Evolutionary conservation across 208 protist species (phyloP).

Genomic region (Leishmania lainsoni): DNA sequence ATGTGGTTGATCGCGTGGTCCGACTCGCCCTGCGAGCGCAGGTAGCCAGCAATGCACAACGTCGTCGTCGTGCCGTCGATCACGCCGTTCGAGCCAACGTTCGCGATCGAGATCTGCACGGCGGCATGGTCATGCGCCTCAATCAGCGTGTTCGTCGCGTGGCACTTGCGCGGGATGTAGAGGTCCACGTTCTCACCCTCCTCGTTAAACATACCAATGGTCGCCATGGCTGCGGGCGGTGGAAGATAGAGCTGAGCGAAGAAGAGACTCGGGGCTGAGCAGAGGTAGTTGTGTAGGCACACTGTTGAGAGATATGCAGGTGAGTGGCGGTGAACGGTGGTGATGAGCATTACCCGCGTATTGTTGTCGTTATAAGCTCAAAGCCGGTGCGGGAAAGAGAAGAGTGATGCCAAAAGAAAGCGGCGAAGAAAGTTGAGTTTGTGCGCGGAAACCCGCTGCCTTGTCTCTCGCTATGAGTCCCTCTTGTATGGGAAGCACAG

Average conservation of each 20-base stretch:
- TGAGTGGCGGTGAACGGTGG: too few relatives aligned
- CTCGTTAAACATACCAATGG: constrained; percentile 92
- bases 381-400: not conserved
- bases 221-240: constrained; percentile 57
- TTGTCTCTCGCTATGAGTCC: not conserved
- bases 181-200: constrained; percentile 94
- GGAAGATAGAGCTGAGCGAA: not conserved
- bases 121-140: constrained; percentile 94
- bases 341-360: not conserved
- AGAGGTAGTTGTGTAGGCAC: not conserved
- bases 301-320: not conserved
- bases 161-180: constrained; percentile 97
- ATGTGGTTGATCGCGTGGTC: constrained; percentile 97
- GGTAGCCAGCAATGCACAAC: constrained; percentile 95
- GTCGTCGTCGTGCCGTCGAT: constrained; percentile 93
- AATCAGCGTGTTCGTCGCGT: constrained; percentile 96
- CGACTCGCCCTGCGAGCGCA: constrained; percentile 92
- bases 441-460: not conserved
- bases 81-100: constrained; percentile 91
- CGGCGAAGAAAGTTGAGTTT: not conserved
- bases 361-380: not conserved
- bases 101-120: constrained; percentile 96
- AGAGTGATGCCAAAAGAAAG: not conserved
- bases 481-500: too few relatives aligned
- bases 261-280: not conserved